phyloP scores from a whole-genome alignment of 1,284 basidiomycete genomes.

The Sporisorium iseilematis-ciliati region DNA sequence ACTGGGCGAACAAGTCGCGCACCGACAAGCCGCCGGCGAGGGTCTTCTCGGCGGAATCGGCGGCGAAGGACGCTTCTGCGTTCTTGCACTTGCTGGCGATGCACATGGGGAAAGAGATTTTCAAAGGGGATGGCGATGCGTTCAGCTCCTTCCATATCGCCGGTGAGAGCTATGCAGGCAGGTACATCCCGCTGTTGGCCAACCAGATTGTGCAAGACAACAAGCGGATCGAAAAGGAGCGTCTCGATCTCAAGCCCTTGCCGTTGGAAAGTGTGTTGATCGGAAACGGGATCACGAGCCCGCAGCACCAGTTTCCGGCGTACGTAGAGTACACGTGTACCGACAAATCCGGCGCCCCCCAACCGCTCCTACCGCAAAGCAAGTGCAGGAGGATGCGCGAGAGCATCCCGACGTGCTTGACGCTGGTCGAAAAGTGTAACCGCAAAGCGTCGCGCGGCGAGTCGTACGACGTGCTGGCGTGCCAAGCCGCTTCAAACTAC shows the following conservation, averaged over 20 bases:
- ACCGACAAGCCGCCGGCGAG: constrained; percentile 58
- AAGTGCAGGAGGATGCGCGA: constrained; percentile 58
- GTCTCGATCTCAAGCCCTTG: constrained; percentile 56
- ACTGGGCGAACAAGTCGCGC: constrained; percentile 61
- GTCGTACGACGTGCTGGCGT: constrained; percentile 54
- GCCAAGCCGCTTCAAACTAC: constrained; percentile 55
- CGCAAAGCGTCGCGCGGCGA: constrained; percentile 35
- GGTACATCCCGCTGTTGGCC: constrained; percentile 64
- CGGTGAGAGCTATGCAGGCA: constrained; percentile 66
- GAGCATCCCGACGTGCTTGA: constrained; percentile 54
- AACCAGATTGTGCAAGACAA: constrained; percentile 65
- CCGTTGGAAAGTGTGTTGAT: constrained; percentile 63
- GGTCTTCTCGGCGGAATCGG: constrained; percentile 54
- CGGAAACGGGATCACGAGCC: constrained; percentile 68
- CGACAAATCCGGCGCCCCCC: constrained; percentile 45
- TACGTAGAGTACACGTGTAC: constrained; percentile 66
- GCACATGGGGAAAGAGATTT: constrained; percentile 55
- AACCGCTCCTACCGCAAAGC: constrained; percentile 51
- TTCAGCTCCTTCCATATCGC: constrained; percentile 62
- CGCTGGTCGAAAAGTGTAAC: constrained; percentile 65
- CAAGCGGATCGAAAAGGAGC: constrained; percentile 49
- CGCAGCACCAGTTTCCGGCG: constrained; percentile 62
- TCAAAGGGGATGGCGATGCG: constrained; percentile 21
- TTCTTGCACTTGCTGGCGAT: constrained; percentile 66
- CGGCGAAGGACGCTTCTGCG: constrained; percentile 64